Evolutionary conservation across 2,329 filamentous ascomycete genomes (phyloP).

Genomic region (Biscogniauxia marginata): DNA sequence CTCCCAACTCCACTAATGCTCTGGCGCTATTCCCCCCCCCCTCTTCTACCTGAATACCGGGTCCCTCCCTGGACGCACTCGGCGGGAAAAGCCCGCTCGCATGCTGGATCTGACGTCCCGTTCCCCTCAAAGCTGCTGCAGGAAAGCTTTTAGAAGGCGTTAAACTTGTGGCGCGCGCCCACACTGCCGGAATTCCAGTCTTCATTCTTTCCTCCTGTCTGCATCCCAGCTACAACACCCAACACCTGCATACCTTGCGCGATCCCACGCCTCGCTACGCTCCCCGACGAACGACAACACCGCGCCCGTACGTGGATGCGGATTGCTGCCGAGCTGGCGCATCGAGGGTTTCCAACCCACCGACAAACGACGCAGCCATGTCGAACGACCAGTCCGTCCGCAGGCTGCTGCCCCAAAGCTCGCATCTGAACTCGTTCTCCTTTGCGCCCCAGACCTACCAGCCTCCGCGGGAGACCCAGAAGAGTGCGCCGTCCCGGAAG

Average conservation of each 20-base stretch:
- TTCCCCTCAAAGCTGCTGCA: not conserved
- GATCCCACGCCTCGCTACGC: not conserved
- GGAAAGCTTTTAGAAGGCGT: constrained; percentile 12
- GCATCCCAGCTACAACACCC: not conserved
- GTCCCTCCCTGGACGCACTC: constrained; percentile 16
- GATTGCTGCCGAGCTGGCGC: constrained; percentile 12
- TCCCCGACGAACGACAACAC: constrained; percentile 6
- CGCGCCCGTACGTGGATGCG: constrained; percentile 11
- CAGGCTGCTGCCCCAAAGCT: constrained; percentile 64
- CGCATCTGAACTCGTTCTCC: constrained; percentile 72
- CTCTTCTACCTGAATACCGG: constrained; percentile 29
- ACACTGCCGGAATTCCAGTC: constrained; percentile 2
- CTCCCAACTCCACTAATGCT: not conserved
- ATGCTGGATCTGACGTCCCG: constrained; percentile 10
- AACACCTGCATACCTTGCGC: not conserved
- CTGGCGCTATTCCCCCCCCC: constrained; percentile 24
- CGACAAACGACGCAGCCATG: constrained; percentile 42
- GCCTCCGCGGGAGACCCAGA: constrained; percentile 73
- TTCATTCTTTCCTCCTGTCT: constrained; percentile 1
- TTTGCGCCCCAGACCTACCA: constrained; percentile 65
- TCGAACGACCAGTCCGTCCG: constrained; percentile 61
- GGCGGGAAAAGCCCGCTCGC: constrained; percentile 11
- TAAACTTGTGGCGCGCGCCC: constrained; percentile 11
- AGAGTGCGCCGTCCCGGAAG: constrained; percentile 59
- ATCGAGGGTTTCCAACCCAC: constrained; percentile 19